phyloP scores from a whole-genome alignment of 2,329 filamentous ascomycete genomes.

The Phoma sp. region DNA sequence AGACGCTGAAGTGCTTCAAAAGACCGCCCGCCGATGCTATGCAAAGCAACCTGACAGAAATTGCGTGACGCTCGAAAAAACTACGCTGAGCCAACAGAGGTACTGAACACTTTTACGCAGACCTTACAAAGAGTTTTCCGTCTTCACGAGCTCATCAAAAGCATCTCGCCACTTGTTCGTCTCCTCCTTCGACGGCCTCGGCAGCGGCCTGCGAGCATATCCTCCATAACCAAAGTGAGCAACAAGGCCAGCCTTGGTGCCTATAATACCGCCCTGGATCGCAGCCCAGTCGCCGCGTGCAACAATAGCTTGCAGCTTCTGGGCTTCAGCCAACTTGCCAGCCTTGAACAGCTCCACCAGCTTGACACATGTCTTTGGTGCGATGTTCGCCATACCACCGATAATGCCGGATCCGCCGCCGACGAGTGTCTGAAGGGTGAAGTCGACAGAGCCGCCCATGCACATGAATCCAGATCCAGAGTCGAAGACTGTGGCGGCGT shows the following conservation, averaged over 20 bases:
- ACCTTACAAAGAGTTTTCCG: constrained; percentile 47
- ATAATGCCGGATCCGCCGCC: constrained; percentile 75
- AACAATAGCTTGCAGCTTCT: constrained; percentile 68
- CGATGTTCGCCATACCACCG: constrained; percentile 73
- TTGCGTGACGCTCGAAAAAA: constrained; percentile 13
- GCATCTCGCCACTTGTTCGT: constrained; percentile 49
- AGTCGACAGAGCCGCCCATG: constrained; percentile 75
- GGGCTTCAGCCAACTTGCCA: constrained; percentile 67
- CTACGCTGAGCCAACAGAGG: not conserved
- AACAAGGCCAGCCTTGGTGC: constrained; percentile 70
- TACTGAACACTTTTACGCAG: not conserved
- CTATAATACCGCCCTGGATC: constrained; percentile 71
- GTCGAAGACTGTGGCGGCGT: constrained; percentile 44
- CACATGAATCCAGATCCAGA: constrained; percentile 67
- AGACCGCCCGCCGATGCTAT: constrained; percentile 13
- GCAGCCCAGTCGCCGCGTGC: constrained; percentile 72
- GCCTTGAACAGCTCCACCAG: constrained; percentile 65
- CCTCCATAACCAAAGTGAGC: constrained; percentile 70
- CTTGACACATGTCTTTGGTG: constrained; percentile 69
- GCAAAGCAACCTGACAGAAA: constrained; percentile 9
- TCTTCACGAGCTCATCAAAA: constrained; percentile 53
- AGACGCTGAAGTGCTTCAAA: constrained; percentile 18
- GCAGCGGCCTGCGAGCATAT: constrained; percentile 63
- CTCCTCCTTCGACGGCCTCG: constrained; percentile 55
- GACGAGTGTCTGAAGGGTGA: constrained; percentile 72